These are phyloP conservation scores for Cicer chorassanicum DNA, from an alignment of 306 rosid species.

Conservation along the genomic window DNA sequence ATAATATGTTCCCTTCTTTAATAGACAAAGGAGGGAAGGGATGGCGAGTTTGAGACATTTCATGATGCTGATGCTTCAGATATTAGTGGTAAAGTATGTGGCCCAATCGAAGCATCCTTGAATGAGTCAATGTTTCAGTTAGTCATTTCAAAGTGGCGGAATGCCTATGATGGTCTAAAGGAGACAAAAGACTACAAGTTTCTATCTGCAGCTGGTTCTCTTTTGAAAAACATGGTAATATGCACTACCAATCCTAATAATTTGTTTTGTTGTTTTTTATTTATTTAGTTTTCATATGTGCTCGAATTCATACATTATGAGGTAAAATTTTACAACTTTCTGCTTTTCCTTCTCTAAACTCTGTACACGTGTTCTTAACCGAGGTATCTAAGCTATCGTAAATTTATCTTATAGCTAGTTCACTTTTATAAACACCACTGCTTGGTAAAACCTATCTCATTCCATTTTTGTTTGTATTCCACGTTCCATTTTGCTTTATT, in stretches of 20 bases:
- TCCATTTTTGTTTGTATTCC: slow-evolving; percentile 29
- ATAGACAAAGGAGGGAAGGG: slow-evolving; percentile 56
- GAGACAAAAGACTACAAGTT: slow-evolving; percentile 79
- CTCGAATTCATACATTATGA: not conserved
- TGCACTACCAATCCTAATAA: slow-evolving; percentile 17
- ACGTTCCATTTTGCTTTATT: slow-evolving; percentile 27
- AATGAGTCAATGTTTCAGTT: slow-evolving; percentile 87
- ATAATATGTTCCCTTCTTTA: slow-evolving; percentile 39
- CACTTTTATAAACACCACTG: slow-evolving; percentile 25
- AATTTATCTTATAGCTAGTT: slow-evolving; percentile 11
- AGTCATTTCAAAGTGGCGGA: slow-evolving; percentile 84
- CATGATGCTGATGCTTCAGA: slow-evolving; percentile 57
- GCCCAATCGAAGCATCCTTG: slow-evolving; percentile 90
- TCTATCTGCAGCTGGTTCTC: slow-evolving; percentile 91
- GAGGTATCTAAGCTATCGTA: slow-evolving; percentile 17
- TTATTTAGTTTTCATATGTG: too few species aligned
- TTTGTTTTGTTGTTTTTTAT: too few species aligned
- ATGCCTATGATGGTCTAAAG: slow-evolving; percentile 82
- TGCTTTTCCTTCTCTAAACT: slow-evolving; percentile 12
- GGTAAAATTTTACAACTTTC: slow-evolving; percentile 8
- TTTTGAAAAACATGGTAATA: slow-evolving; percentile 86
- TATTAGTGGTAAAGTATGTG: slow-evolving; percentile 82
- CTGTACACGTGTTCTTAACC: not conserved
- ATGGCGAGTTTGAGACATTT: slow-evolving; percentile 43
- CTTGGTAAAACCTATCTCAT: slow-evolving; percentile 26